Evolutionary conservation across 305 asterid genomes (phyloP), one percentile per base, ranked within the genome.

Genomic region (Fraxinus nigra): DNA sequence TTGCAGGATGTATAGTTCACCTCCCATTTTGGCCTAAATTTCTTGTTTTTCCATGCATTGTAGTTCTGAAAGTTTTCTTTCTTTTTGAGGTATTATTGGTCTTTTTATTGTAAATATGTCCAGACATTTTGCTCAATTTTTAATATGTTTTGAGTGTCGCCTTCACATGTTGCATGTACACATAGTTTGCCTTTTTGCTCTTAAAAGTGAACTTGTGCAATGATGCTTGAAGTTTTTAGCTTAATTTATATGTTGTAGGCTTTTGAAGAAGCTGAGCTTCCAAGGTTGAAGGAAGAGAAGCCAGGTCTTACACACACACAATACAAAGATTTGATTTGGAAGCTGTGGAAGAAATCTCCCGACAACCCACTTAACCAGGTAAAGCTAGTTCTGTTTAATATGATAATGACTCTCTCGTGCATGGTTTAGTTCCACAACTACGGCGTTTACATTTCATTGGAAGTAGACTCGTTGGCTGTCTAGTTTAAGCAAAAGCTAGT

Each of bases 281-380:
- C 93, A 4, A 85, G 80, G 85, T 85, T 96, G 86, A 96, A 94
- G 89, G 94, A 87, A 84, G 99, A 94, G 86, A 96, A 96, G 85
- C 98, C 99, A 3, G 99, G 98, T 37, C 92, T 96, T 16, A 96
- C 97, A 10, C 99, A 93, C 85, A 93, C 94, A 61, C 98, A 94
- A 81, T 94, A 96, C 86, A 96, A 90, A 89, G 99, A 96, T 87
- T 87, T 96, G 97, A 89, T 94, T 82, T 96, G 99, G 99, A 96
- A 96, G 88, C 88, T 96, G 73, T 96, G 99, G 99, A 96, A 94
- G 93, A 96, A 94, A 85, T 94, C 98, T 87, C 98, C 97, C 0
- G 99, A 96, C 84, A 96, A 94, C 82, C 98, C 98, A 43, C 94
- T 93, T 59, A 96, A 96, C 85, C 94, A 96, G 98, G 99, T 94